phyloP scores from a whole-genome alignment of 2,329 filamentous ascomycete genomes.

The Eutypella sp. region DNA sequence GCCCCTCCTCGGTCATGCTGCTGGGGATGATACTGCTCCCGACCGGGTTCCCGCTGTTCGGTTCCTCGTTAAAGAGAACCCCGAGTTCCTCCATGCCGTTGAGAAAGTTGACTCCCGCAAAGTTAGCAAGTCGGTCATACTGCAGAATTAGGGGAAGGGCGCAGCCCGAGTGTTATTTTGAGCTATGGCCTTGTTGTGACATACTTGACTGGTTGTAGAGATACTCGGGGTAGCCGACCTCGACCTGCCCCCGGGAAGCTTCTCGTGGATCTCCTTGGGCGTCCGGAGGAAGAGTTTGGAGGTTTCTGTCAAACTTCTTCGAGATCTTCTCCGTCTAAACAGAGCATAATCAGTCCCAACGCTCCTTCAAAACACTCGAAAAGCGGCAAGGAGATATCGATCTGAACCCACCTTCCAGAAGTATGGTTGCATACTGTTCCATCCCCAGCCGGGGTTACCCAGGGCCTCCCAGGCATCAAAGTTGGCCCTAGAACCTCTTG shows the following conservation, averaged over 20 bases:
- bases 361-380: neutral
- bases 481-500: conserved; percentile 32
- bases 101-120: conserved; percentile 36
- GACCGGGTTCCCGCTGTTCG: conserved; percentile 31
- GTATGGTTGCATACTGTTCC: conserved; percentile 41
- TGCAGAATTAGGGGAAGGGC: neutral
- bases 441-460: conserved; percentile 38
- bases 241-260: conserved; percentile 30
- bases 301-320: conserved; percentile 14
- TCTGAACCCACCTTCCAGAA: conserved; percentile 41
- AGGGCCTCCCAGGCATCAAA: conserved; percentile 39
- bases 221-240: conserved; percentile 34
- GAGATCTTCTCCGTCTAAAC: conserved; percentile 33
- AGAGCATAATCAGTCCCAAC: conserved; percentile 2
- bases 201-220: conserved; percentile 36
- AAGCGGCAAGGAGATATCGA: too few species aligned
- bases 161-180: too few species aligned
- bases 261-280: conserved; percentile 24
- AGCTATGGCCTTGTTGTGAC: too few species aligned
- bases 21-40: conserved; percentile 33
- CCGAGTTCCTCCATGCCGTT: conserved; percentile 32
- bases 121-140: conserved; percentile 6
- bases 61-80: conserved; percentile 29
- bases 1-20: conserved; percentile 32
- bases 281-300: conserved; percentile 19